These are phyloP conservation scores for Dictyostelium firmibasis DNA, from an alignment of 78 protist species.

Conservation along the genomic window DNA sequence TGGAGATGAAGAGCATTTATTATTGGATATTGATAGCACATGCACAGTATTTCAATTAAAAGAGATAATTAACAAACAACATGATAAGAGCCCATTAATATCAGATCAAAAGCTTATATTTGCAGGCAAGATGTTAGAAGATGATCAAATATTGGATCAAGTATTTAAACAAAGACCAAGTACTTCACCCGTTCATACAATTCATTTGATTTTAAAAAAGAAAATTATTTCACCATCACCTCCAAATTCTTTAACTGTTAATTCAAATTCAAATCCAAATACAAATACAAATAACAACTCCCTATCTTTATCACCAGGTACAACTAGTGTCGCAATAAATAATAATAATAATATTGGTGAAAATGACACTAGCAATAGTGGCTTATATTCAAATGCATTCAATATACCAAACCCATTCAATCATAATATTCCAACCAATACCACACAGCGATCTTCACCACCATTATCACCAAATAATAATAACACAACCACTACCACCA, in stretches of 20 bases:
- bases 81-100: not conserved
- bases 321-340: not conserved
- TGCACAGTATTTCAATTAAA: not conserved
- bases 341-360: not conserved
- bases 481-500: not conserved
- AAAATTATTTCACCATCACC: not conserved
- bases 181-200: not conserved
- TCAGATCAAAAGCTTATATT: not conserved
- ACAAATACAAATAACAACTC: not conserved
- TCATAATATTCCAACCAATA: not conserved
- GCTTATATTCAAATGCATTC: not conserved
- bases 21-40: not conserved
- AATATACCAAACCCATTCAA: conserved; percentile 7
- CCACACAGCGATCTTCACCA: not conserved
- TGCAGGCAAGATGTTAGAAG: conserved; percentile 15
- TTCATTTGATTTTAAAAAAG: not conserved
- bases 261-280: not conserved
- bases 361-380: not conserved
- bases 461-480: not conserved
- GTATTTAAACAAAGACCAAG: not conserved
- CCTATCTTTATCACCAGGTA: not conserved
- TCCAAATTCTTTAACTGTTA: not conserved
- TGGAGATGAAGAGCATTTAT: not conserved
- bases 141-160: not conserved
- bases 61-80: not conserved